phyloP scores from a whole-genome alignment of 805 yeast genomes.

The Wickerhamiella allomyrinae region DNA sequence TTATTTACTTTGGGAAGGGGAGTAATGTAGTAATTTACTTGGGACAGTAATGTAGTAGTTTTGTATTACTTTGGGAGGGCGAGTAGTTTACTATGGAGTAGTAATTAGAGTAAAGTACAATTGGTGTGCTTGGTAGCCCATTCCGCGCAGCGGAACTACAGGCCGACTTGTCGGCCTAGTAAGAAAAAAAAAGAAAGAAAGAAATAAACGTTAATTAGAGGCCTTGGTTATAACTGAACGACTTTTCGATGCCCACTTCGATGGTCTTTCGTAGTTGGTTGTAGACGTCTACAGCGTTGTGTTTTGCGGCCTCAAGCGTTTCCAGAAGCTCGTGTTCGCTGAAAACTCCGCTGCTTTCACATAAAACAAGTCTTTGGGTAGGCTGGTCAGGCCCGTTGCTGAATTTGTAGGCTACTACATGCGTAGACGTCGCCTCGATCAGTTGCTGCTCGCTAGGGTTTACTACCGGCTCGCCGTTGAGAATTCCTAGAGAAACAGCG shows the following conservation, averaged over 20 bases:
- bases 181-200: too few species aligned
- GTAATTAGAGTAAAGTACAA: too few species aligned
- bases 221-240: background rate
- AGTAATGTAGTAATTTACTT: too few species aligned
- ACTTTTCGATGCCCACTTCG: constrained; percentile 28
- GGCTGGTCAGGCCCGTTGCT: constrained; percentile 31
- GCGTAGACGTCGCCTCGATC: constrained; percentile 37
- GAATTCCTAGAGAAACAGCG: constrained; percentile 35
- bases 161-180: too few species aligned
- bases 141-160: too few species aligned
- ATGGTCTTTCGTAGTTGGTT: constrained; percentile 34
- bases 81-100: too few species aligned
- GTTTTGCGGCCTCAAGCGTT: constrained; percentile 39
- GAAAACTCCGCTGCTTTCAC: constrained; percentile 64
- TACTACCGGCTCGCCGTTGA: constrained; percentile 19
- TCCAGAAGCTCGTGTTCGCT: constrained; percentile 38
- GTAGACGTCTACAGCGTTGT: constrained; percentile 34
- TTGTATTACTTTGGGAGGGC: too few species aligned
- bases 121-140: too few species aligned
- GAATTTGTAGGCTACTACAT: constrained; percentile 48
- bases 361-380: constrained; percentile 39
- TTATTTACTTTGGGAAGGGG: too few species aligned
- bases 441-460: constrained; percentile 37
- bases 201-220: too few species aligned
- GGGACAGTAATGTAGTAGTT: too few species aligned